Evolutionary conservation across 1,284 basidiomycete species (phyloP).

Genomic region (Cutaneotrichosporon cavernicola): DNA sequence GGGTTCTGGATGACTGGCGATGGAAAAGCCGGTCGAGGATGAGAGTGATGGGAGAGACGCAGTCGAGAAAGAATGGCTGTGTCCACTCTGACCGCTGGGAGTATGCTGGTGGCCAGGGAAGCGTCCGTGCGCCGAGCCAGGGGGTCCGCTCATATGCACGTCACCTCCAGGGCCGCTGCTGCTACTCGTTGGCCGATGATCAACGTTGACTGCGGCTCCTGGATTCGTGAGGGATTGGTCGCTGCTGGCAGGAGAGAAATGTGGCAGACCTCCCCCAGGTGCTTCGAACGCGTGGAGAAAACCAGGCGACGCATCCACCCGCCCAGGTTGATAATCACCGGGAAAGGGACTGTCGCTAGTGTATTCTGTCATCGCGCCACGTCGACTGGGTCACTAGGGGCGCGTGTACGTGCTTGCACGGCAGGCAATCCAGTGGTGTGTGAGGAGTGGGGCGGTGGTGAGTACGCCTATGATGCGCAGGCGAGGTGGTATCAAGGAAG

Average conservation of each 20-base stretch:
- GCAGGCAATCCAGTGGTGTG: slow-evolving; percentile 2
- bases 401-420: slow-evolving; percentile 6
- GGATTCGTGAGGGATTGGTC: slow-evolving; percentile 23
- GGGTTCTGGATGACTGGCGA: slow-evolving; percentile 19
- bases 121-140: slow-evolving; percentile 10
- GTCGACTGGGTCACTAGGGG: background rate
- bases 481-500: background rate
- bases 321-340: slow-evolving; percentile 26
- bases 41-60: slow-evolving; percentile 28
- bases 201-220: slow-evolving; percentile 9
- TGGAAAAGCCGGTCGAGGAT: slow-evolving; percentile 23
- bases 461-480: background rate
- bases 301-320: slow-evolving; percentile 22
- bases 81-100: slow-evolving; percentile 14
- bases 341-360: slow-evolving; percentile 22
- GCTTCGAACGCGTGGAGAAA: slow-evolving; percentile 19
- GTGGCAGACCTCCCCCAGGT: slow-evolving; percentile 15
- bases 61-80: slow-evolving; percentile 26
- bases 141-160: slow-evolving; percentile 9
- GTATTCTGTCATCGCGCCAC: slow-evolving; percentile 19
- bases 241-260: slow-evolving; percentile 25
- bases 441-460: background rate
- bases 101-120: slow-evolving; percentile 15
- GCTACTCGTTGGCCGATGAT: slow-evolving; percentile 16
- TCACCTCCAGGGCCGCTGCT: background rate